Base-by-base conservation (phyloP, 345 rosid species). In the Noccaea bulbosa region DNA sequence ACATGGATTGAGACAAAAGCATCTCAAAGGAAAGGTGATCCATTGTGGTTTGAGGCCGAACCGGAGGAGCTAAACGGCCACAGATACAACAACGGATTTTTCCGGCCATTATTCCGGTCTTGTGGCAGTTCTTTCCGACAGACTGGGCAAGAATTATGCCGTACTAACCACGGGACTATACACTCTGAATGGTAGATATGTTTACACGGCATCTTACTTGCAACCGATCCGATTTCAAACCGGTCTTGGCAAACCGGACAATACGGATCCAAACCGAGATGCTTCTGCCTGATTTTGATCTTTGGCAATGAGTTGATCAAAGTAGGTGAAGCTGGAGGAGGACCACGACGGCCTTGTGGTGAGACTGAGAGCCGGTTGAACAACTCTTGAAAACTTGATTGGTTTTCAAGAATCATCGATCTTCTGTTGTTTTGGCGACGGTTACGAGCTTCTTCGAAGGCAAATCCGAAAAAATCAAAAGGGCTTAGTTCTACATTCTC, bases 171-270 rank as follows among this genome's bases (percentile, higher is more conserved):
- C 34, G 49, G 56, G 12, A 52, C 57, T 43, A 60, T 67, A 74
- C 78, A 74, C 14, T 59, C 68, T 7, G 48, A 41, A 50, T 75
- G 78, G 74, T 68, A 75, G 11, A 68, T 61, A 68, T 75, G 78
- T 75, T 68, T 68, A 68, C 78, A 68, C 41, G 78, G 69, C 74
- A 75, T 37, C 46, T 62, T 75, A 53, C 74, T 75, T 17, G 78
- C 78, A 11, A 30, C 51, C 4, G 70, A 75, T 12, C 78, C 78
- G 14, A 69, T 69, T 75, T 75, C 70, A 46, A 75, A 75, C 52
- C 39, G 64, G 11, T 68, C 74, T 75, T 75, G 73, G 20, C 78
- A 75, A 30, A 75, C 69, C n/a, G 74, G 65, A 0, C 78, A 68
- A 44, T 6, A 62, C 0, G 44, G 20, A 69, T 75, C 65, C 7